Conservation (phyloP, 257 asterid species). For the Solanum clarkiae region DNA sequence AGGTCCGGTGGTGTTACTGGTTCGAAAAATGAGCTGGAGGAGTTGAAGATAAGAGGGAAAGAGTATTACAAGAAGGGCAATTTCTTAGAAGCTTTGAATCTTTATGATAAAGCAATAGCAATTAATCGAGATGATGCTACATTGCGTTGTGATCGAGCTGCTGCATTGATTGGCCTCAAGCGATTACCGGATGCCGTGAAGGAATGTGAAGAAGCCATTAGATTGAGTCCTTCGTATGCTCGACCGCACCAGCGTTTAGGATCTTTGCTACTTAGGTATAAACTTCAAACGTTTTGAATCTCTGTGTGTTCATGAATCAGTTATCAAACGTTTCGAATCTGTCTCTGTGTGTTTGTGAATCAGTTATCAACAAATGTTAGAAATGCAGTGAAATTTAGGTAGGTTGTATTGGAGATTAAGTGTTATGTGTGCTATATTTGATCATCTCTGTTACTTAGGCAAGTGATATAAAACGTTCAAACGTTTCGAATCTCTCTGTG, state of each 20-base stretch:
- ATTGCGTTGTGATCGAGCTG: slow-evolving; percentile 45
- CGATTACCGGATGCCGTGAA: slow-evolving; percentile 38
- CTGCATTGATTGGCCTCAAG: slow-evolving; percentile 47
- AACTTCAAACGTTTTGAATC: too few species aligned
- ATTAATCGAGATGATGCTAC: slow-evolving; percentile 38
- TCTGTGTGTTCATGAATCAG: neutral
- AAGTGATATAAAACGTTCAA: slow-evolving; percentile 17
- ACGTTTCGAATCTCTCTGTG: neutral
- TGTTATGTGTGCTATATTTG: neutral
- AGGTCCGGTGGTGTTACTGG: neutral
- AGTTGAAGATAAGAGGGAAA: slow-evolving; percentile 52
- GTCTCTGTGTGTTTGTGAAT: neutral
- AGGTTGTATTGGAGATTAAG: neutral
- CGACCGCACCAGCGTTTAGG: slow-evolving; percentile 69
- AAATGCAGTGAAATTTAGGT: neutral
- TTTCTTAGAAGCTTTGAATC: slow-evolving; percentile 43
- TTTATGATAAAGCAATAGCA: slow-evolving; percentile 58
- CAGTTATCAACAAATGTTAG: neutral
- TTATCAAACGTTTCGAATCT: neutral
- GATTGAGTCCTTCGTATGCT: slow-evolving; percentile 53
- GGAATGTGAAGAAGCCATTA: slow-evolving; percentile 64
- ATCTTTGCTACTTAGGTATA: slow-evolving; percentile 7
- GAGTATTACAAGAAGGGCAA: slow-evolving; percentile 49
- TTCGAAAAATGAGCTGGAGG: slow-evolving; percentile 37
- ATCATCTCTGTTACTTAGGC: slow-evolving; percentile 46